phyloP scores from a whole-genome alignment of 2,329 filamentous ascomycete genomes.

The Beauveria sp. region DNA sequence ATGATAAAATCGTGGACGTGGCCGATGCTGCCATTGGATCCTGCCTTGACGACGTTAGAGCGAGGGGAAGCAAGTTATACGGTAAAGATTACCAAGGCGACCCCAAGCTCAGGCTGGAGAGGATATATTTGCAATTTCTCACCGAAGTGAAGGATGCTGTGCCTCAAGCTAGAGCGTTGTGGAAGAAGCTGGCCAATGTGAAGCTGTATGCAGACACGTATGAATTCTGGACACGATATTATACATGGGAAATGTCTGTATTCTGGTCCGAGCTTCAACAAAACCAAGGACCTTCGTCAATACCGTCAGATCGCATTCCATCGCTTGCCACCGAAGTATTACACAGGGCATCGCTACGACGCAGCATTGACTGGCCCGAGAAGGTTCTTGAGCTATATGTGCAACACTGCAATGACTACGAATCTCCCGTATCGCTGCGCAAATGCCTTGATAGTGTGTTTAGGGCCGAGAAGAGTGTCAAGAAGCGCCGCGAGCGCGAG shows the following conservation, averaged over 20 bases:
- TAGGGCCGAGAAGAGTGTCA: constrained; percentile 56
- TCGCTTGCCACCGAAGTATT: constrained; percentile 69
- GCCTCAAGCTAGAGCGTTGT: constrained; percentile 69
- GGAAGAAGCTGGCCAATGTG: constrained; percentile 60
- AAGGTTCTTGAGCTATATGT: constrained; percentile 66
- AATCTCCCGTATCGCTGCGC: constrained; percentile 67
- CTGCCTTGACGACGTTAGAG: constrained; percentile 76
- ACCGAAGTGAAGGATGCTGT: constrained; percentile 75
- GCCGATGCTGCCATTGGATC: constrained; percentile 84
- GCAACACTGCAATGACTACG: constrained; percentile 83
- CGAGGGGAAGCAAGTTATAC: constrained; percentile 68
- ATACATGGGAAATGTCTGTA: constrained; percentile 79
- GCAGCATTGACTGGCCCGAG: constrained; percentile 68
- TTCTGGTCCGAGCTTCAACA: constrained; percentile 31
- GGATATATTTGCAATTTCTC: constrained; percentile 85
- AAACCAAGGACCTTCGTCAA: constrained; percentile 30
- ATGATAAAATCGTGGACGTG: constrained; percentile 78
- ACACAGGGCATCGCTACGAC: constrained; percentile 56
- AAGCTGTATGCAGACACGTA: constrained; percentile 66
- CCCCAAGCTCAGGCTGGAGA: constrained; percentile 78
- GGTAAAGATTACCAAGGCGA: constrained; percentile 75
- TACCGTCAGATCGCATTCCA: constrained; percentile 41
- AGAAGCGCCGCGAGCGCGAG: constrained; percentile 58
- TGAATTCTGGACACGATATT: constrained; percentile 91
- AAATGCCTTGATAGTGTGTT: constrained; percentile 66